Conservation (phyloP, 2,329 filamentous ascomycete genomes). For the Ilyonectria robusta region DNA sequence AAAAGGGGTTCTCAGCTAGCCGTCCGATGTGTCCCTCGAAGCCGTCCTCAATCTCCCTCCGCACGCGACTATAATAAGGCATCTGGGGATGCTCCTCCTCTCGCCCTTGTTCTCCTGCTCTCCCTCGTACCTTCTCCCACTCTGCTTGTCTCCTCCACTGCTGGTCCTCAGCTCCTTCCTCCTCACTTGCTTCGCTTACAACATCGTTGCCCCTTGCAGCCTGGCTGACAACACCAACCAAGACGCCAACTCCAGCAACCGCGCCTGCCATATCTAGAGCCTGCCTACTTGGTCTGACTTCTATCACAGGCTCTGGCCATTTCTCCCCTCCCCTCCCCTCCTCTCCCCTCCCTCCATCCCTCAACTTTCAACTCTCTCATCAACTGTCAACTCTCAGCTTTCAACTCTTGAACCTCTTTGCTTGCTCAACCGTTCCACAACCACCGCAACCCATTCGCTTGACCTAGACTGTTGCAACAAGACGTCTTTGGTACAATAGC, state of each 20-base stretch:
- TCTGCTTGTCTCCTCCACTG: not conserved
- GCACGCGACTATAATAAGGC: slow-evolving; percentile 31
- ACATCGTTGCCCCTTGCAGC: slow-evolving; percentile 18
- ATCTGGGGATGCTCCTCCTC: slow-evolving; percentile 24
- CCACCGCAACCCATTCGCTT: not conserved
- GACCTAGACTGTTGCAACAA: not conserved
- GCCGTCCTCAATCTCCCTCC: slow-evolving; percentile 18
- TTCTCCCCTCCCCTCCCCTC: not conserved
- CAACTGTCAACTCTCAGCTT: slow-evolving; percentile 1
- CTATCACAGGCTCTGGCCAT: not conserved
- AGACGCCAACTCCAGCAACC: slow-evolving; percentile 7
- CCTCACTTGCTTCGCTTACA: slow-evolving; percentile 6
- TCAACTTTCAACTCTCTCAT: not conserved
- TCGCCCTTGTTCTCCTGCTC: slow-evolving; percentile 20
- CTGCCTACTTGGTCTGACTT: not conserved
- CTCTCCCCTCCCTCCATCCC: not conserved
- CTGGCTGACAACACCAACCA: slow-evolving; percentile 13
- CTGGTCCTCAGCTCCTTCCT: not conserved
- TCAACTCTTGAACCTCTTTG: not conserved
- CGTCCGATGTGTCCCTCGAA: slow-evolving; percentile 17
- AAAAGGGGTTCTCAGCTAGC: slow-evolving; percentile 27
- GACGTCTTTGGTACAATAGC: not conserved
- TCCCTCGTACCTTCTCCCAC: slow-evolving; percentile 11
- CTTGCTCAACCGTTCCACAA: not conserved
- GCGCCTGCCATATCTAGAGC: slow-evolving; percentile 8